A percentile compares a stretch with the other conserved stretches of the same genome.
phyloP scores from a whole-genome alignment of 2,329 filamentous ascomycete species.

The Verticillium tricorpus region DNA sequence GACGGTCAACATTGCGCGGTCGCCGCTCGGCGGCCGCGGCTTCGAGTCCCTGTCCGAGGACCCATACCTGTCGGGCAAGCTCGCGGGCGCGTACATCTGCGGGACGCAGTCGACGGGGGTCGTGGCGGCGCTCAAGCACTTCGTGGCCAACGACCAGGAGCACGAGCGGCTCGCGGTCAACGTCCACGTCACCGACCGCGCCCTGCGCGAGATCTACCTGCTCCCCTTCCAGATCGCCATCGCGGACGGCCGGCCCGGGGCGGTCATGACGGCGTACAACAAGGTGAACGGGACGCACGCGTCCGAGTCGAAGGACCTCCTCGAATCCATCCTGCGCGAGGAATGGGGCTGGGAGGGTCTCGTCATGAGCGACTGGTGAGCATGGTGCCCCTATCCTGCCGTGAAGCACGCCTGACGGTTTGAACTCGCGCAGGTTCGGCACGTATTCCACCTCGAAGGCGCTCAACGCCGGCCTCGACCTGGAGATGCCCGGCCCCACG shows the following conservation, averaged over 20 bases:
- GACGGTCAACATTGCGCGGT: constrained; percentile 58
- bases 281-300: constrained; percentile 53
- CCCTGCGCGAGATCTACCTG: constrained; percentile 50
- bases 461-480: constrained; percentile 47
- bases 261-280: constrained; percentile 58
- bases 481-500: constrained; percentile 57
- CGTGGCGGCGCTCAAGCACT: constrained; percentile 55
- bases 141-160: constrained; percentile 58
- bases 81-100: constrained; percentile 46
- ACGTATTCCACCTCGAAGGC: constrained; percentile 50
- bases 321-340: constrained; percentile 45
- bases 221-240: constrained; percentile 53
- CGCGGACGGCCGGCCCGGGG: constrained; percentile 44
- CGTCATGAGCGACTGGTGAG: constrained; percentile 55
- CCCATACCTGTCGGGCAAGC: constrained; percentile 49
- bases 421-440: constrained; percentile 24
- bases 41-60: constrained; percentile 58
- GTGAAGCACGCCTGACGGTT: not conserved
- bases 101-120: constrained; percentile 53
- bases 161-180: constrained; percentile 52
- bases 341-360: constrained; percentile 56
- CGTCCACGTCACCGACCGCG: constrained; percentile 48
- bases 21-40: constrained; percentile 52
- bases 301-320: constrained; percentile 45
- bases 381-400: not conserved